Percentiles rank a stretch among this genome's conserved stretches.
Evolutionary conservation across 176 grass and related monocot species (phyloP).

Genomic region (Aegilops sharonensis): DNA sequence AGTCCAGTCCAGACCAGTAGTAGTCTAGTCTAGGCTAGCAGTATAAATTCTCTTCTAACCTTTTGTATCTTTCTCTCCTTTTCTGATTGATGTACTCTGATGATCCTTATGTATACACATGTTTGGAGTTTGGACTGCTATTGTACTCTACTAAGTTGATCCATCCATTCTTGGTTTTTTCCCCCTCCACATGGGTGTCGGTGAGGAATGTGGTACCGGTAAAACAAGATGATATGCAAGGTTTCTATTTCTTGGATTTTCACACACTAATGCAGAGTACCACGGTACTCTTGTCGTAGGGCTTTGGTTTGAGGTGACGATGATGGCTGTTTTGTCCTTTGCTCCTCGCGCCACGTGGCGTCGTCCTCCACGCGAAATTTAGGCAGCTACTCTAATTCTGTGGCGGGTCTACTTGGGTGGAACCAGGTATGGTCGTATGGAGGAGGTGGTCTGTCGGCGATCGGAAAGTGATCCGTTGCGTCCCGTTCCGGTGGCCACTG

Average conservation of each 20-base stretch:
- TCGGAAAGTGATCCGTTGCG: background rate
- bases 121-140: background rate
- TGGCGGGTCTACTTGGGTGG: conserved; percentile 5
- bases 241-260: no score
- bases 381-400: background rate
- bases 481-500: background rate
- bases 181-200: conserved; percentile 32
- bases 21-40: conserved; percentile 27
- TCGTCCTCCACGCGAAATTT: background rate
- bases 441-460: conserved; percentile 16
- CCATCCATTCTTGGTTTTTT: background rate
- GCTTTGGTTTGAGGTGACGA: background rate
- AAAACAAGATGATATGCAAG: no score
- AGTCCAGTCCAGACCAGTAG: background rate
- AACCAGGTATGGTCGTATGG: background rate
- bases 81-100: conserved; percentile 4
- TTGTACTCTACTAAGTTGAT: conserved; percentile 33
- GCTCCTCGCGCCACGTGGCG: background rate
- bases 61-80: background rate
- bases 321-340: conserved; percentile 21
- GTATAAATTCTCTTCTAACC: conserved; percentile 11
- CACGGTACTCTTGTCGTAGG: background rate
- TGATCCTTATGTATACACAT: conserved; percentile 12
- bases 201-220: conserved; percentile 4
- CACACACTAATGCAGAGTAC: no score